These are phyloP conservation scores for Moesziomyces aphidis DNA, from an alignment of 1,284 basidiomycete genomes.

Conservation along the genomic window DNA sequence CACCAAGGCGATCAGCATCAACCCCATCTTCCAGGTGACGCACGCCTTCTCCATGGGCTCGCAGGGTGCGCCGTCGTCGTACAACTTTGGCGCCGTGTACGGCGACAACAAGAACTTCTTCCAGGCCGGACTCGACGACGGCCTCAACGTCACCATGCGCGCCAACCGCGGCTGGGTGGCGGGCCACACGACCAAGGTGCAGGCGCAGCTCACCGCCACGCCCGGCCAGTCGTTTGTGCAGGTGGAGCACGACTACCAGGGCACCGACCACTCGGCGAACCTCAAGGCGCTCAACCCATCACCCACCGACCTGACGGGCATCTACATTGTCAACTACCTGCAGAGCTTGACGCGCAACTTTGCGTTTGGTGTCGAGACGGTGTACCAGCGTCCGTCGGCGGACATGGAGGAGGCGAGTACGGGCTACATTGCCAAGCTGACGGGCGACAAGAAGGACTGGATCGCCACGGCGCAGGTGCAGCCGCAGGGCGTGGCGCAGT, in stretches of 20 bases:
- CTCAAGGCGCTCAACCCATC: slow-evolving; percentile 93
- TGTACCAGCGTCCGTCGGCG: slow-evolving; percentile 79
- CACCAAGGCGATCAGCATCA: slow-evolving; percentile 90
- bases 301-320: slow-evolving; percentile 85
- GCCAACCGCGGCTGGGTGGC: slow-evolving; percentile 90
- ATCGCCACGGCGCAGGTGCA: slow-evolving; percentile 93
- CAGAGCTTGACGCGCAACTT: slow-evolving; percentile 94
- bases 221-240: slow-evolving; percentile 72
- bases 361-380: slow-evolving; percentile 88
- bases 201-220: slow-evolving; percentile 79
- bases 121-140: slow-evolving; percentile 93
- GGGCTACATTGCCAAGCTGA: slow-evolving; percentile 86
- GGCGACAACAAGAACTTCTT: slow-evolving; percentile 85
- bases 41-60: slow-evolving; percentile 90
- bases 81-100: slow-evolving; percentile 95
- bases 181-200: slow-evolving; percentile 84
- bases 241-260: slow-evolving; percentile 93
- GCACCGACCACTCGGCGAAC: slow-evolving; percentile 88
- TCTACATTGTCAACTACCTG: slow-evolving; percentile 92
- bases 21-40: slow-evolving; percentile 96
- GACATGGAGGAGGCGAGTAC: slow-evolving; percentile 75
- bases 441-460: slow-evolving; percentile 61
- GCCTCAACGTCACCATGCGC: slow-evolving; percentile 88
- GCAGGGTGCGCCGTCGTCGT: slow-evolving; percentile 73
- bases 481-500: slow-evolving; percentile 81